Evolutionary conservation across 2,329 filamentous ascomycete species (phyloP).

Genomic region (Magnaporthiopsis poae): DNA sequence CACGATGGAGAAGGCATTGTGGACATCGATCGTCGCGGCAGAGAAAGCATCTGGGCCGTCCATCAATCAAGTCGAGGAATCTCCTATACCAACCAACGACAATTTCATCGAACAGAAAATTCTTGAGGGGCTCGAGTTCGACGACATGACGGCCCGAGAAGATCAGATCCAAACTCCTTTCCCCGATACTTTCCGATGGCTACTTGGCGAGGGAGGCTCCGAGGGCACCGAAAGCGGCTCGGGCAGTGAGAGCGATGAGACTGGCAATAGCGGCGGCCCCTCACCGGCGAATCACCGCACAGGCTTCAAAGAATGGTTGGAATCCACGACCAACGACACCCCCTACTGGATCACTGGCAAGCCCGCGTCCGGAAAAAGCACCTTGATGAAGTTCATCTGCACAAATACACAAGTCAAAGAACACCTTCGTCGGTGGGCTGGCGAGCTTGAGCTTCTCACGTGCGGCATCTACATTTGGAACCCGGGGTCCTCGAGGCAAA

Average conservation of each 20-base stretch:
- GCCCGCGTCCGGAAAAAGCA: constrained; percentile 3
- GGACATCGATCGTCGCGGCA: no score
- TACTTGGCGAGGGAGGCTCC: neutral
- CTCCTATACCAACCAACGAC: no score
- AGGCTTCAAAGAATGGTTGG: constrained; percentile 1
- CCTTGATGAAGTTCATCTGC: constrained; percentile 4
- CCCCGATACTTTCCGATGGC: constrained; percentile 2
- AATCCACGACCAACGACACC: constrained; percentile 1
- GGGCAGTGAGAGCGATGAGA: no score
- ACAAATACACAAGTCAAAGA: neutral
- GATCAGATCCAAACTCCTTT: neutral
- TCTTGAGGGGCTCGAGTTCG: neutral
- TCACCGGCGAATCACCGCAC: neutral
- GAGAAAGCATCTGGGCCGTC: no score
- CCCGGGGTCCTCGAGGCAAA: neutral
- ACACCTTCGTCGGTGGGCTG: neutral
- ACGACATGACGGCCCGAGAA: neutral
- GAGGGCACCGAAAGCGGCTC: no score
- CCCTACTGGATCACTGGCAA: constrained; percentile 4
- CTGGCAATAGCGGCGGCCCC: no score
- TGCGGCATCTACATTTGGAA: constrained; percentile 3
- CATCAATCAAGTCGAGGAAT: no score
- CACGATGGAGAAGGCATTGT: no score
- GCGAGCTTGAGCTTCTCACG: neutral
- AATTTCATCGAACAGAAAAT: neutral